Conservation (phyloP, 2,329 filamentous ascomycete genomes). For the Phaeosphaeria sp. region DNA sequence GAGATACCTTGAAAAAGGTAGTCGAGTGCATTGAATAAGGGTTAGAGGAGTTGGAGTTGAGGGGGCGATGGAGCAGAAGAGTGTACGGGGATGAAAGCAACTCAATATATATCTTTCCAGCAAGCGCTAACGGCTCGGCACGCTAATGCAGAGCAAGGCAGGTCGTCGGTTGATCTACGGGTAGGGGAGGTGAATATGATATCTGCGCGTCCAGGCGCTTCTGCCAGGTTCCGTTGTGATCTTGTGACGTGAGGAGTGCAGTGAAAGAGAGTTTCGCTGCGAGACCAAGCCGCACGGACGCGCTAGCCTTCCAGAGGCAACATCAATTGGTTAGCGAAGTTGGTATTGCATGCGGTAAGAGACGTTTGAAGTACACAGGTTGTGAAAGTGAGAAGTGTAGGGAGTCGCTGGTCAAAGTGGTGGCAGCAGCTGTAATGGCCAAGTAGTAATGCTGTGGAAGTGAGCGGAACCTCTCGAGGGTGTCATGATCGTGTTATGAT, state of each 20-base stretch:
- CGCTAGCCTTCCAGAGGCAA: background rate
- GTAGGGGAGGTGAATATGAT: background rate
- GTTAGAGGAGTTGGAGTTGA: background rate
- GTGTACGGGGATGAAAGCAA: background rate
- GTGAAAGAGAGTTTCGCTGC: slow-evolving; percentile 3
- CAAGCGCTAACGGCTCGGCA: background rate
- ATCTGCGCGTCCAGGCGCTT: background rate
- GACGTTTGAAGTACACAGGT: background rate
- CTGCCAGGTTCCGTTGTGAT: slow-evolving; percentile 6
- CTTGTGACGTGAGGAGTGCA: background rate
- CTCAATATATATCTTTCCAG: background rate
- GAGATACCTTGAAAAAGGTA: background rate
- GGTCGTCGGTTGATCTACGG: background rate
- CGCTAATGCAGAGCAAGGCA: background rate
- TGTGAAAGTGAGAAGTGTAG: background rate
- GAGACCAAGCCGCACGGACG: slow-evolving; percentile 5
- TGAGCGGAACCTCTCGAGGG: background rate
- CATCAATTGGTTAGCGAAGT: background rate
- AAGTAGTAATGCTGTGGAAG: too few relatives aligned
- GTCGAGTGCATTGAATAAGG: background rate
- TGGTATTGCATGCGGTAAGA: background rate
- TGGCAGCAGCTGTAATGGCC: background rate
- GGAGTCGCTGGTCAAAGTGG: background rate
- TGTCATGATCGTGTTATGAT: background rate
- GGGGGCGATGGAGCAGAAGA: slow-evolving; percentile 2